Evolutionary conservation across 441 rosid species (phyloP).

Genomic region (Isatis lusitanica): DNA sequence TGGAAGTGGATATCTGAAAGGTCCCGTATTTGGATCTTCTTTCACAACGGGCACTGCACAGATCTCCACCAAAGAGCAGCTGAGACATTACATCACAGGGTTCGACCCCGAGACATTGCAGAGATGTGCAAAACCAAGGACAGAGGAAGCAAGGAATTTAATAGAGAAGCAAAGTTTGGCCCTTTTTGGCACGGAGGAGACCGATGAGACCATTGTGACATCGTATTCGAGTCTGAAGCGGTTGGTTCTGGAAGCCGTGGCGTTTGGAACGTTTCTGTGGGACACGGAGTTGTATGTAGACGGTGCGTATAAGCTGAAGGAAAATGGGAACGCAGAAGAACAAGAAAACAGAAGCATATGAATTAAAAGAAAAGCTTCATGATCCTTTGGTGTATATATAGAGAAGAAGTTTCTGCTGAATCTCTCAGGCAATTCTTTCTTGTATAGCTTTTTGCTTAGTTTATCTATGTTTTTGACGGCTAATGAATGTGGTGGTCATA

Average conservation of each 20-base stretch:
- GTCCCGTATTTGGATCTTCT: slow-evolving; percentile 46
- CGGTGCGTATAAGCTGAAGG: slow-evolving; percentile 62
- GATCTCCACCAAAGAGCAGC: slow-evolving; percentile 35
- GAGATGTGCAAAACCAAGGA: slow-evolving; percentile 68
- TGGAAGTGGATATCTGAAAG: slow-evolving; percentile 42
- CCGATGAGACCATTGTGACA: slow-evolving; percentile 59
- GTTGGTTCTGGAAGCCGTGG: slow-evolving; percentile 82
- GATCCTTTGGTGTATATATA: slow-evolving; percentile 23
- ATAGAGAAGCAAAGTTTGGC: slow-evolving; percentile 75
- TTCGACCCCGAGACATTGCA: slow-evolving; percentile 71
- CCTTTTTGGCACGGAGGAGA: slow-evolving; percentile 57
- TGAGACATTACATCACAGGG: slow-evolving; percentile 64
- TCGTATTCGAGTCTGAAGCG: slow-evolving; percentile 85
- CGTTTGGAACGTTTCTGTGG: slow-evolving; percentile 92
- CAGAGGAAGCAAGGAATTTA: slow-evolving; percentile 63
- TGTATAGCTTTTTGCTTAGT: slow-evolving; percentile 33
- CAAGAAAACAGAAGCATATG: slow-evolving; percentile 25
- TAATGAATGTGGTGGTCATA: slow-evolving; percentile 4
- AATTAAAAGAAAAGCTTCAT: not conserved
- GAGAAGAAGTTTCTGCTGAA: slow-evolving; percentile 7
- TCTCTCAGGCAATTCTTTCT: slow-evolving; percentile 3
- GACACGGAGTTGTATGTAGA: slow-evolving; percentile 72
- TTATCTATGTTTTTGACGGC: not conserved
- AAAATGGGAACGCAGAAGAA: slow-evolving; percentile 37
- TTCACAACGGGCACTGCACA: slow-evolving; percentile 17